Conservation (phyloP, 1,284 basidiomycete species). For the Irpex sp. region DNA sequence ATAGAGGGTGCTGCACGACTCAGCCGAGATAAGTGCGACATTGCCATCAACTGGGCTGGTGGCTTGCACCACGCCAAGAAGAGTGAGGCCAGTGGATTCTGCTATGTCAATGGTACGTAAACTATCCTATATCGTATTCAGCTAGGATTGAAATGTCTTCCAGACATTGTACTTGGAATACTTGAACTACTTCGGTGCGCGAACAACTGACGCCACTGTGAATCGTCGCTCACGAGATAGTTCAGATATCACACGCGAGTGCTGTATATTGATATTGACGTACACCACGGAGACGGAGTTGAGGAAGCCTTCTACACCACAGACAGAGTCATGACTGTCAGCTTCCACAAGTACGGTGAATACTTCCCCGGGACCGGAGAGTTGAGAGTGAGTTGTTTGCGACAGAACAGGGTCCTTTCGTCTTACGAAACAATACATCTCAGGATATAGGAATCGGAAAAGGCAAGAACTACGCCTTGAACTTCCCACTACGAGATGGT, state of each 20-base stretch:
- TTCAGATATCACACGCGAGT: conserved; percentile 89
- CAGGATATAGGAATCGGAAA: conserved; percentile 91
- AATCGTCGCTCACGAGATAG: background rate
- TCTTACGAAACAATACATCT: background rate
- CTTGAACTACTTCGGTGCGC: conserved; percentile 84
- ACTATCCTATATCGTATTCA: background rate
- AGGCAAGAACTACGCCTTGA: conserved; percentile 91
- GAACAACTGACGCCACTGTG: background rate
- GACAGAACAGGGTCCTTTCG: background rate
- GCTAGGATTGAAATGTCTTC: no score
- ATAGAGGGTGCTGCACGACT: conserved; percentile 96
- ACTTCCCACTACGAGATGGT: conserved; percentile 94
- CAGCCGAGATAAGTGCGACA: conserved; percentile 97
- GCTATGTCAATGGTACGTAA: conserved; percentile 89
- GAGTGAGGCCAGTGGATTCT: conserved; percentile 97
- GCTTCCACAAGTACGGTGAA: conserved; percentile 99
- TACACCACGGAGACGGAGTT: conserved; percentile 98
- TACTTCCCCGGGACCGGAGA: conserved; percentile 99
- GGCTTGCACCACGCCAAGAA: conserved; percentile 99
- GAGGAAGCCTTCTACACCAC: conserved; percentile 99
- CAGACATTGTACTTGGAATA: conserved; percentile 96
- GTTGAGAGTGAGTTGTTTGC: conserved; percentile 61
- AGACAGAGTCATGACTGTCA: conserved; percentile 97
- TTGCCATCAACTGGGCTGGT: conserved; percentile 98
- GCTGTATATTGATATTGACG: conserved; percentile 98